Evolutionary conservation across 805 yeast genomes (phyloP).

Genomic region (Cyberlindnera lachancei): DNA sequence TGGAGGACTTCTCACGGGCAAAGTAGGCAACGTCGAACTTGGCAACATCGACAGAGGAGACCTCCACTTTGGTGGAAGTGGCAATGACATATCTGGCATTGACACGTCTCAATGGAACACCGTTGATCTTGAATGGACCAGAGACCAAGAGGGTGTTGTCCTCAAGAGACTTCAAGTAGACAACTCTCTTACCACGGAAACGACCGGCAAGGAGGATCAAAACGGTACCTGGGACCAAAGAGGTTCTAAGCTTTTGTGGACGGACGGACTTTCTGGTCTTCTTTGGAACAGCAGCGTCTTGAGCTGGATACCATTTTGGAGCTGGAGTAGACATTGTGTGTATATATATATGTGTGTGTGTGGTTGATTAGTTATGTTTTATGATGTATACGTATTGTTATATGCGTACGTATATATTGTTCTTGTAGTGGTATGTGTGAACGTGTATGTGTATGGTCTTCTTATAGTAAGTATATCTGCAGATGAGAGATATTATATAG

Average conservation of each 20-base stretch:
- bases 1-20: conserved; percentile 87
- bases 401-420: too few species aligned
- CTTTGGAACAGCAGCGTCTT: conserved; percentile 82
- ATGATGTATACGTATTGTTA: too few species aligned
- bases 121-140: conserved; percentile 99
- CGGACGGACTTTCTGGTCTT: conserved; percentile 84
- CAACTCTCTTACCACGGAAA: conserved; percentile 99
- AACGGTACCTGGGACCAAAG: conserved; percentile 97
- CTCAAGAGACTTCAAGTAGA: conserved; percentile 91
- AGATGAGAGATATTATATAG: too few species aligned
- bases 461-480: too few species aligned
- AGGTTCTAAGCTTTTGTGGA: conserved; percentile 92
- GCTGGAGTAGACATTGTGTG: conserved; percentile 36
- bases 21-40: conserved; percentile 94
- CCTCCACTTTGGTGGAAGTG: conserved; percentile 86
- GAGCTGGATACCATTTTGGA: conserved; percentile 92
- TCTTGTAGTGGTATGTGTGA: not conserved
- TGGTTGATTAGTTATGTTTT: not conserved
- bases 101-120: conserved; percentile 99
- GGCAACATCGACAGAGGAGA: conserved; percentile 73
- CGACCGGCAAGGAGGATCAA: conserved; percentile 97
- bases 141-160: conserved; percentile 96
- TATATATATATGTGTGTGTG: conserved; percentile 1
- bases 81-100: conserved; percentile 98
- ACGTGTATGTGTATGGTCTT: too few species aligned